phyloP scores from a whole-genome alignment of 2,329 filamentous ascomycete species.

The Colletotrichum cordylinicola region DNA sequence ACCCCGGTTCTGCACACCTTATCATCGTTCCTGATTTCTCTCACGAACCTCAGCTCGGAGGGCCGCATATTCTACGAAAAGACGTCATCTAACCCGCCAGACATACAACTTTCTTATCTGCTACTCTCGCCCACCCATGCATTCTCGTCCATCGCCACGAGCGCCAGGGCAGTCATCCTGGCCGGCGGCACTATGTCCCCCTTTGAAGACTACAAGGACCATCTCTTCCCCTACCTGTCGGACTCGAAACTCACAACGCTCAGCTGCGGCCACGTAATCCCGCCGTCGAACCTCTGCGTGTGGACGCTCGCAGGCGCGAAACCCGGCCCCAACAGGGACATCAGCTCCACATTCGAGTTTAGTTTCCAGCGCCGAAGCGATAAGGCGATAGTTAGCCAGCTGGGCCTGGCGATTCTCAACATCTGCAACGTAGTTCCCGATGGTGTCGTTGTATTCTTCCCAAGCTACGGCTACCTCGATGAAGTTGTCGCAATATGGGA shows the following conservation, averaged over 20 bases:
- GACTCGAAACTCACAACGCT: conserved; percentile 73
- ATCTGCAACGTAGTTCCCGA: conserved; percentile 80
- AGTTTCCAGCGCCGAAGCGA: conserved; percentile 80
- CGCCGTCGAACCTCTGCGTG: conserved; percentile 79
- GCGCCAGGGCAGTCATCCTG: conserved; percentile 85
- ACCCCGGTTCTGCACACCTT: conserved; percentile 61
- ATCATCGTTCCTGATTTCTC: conserved; percentile 72
- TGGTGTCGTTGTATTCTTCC: conserved; percentile 93
- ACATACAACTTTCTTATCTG: conserved; percentile 78
- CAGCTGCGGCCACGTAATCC: conserved; percentile 95
- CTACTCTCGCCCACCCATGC: conserved; percentile 90
- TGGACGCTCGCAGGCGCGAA: conserved; percentile 66
- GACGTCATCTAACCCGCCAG: conserved; percentile 33
- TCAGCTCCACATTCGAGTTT: conserved; percentile 75
- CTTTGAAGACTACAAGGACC: conserved; percentile 86
- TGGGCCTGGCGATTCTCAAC: conserved; percentile 76
- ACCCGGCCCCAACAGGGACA: conserved; percentile 29
- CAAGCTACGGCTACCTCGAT: conserved; percentile 90
- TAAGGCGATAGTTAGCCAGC: conserved; percentile 71
- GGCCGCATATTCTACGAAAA: conserved; percentile 71
- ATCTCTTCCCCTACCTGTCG: conserved; percentile 81
- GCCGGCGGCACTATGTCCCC: conserved; percentile 98
- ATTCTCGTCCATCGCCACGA: conserved; percentile 85
- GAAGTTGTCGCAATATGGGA: conserved; percentile 73
- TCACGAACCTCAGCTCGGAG: conserved; percentile 84